Evolutionary conservation across 2,329 filamentous ascomycete genomes (phyloP), one percentile per base, ranked within the genome.

Genomic region (Allantophomopsis lycopodina): DNA sequence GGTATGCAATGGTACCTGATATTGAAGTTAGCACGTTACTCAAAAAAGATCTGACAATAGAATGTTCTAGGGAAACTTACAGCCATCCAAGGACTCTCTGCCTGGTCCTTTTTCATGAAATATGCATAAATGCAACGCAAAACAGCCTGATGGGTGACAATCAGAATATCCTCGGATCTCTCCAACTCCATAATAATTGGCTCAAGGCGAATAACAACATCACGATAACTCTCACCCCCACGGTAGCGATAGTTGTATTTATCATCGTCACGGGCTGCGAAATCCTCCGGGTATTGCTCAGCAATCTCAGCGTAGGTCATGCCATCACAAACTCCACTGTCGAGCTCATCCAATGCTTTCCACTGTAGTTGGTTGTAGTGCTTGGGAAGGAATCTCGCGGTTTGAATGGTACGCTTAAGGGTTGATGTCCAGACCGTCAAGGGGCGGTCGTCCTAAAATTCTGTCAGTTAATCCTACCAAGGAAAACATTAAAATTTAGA

Each of bases 201-300:
- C 57, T 98, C 91, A 1, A 98, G 77, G 1, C 91, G 86, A 53
- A 95, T 96, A 32, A 98, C 91, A 1, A 98, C 89, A 55, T 98
- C 91, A 41, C 89, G 84, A 60, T 98, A 84, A 17, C 84, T 93
- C 64, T 98, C 91, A 40, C 91, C 91, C 46, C 91, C 91, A 5
- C 91, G 81, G 62, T 98, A 98, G 42, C 91, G 86, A 64, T 98
- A 98, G 66, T 98, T 96, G 74, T 96, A 96, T 63, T 98, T 98
- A 69, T 98, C 91, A 49, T 94, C 86, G 60, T 98, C 91, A 46
- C 91, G 85, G 28, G 89, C 87, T 37, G 79, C 77, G 63, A 98
- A 98, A 63, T 98, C 91, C 50, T 95, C 88, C 0, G 91, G 91
- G 57, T 85, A 96, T 40, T 73, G 66, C 53, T 93, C 76, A 53